Base-by-base conservation (phyloP, 2,329 filamentous ascomycete genomes). In the Pseudogymnoascus sp. region DNA sequence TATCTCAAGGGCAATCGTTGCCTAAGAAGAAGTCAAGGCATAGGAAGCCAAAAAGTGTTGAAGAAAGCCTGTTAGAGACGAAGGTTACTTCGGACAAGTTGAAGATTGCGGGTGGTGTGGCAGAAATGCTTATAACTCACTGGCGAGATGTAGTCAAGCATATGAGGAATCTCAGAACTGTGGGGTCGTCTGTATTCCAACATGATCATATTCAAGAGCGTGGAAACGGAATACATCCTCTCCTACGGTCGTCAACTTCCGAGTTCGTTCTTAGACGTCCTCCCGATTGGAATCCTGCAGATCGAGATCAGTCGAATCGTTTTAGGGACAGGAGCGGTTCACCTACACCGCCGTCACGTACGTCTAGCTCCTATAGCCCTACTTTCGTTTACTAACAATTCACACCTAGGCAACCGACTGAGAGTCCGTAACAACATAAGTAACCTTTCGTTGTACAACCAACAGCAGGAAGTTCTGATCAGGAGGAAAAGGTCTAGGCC, bases 91-190 rank as follows among this genome's bases (percentile, higher is more conserved):
- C 87, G 16, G 80, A 86, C 74, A 87, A 84, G 66, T 76, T 86
- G 21, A 77, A 79, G 49, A 73, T 86, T 61, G 84, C 84, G 9
- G 87, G 85, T 64, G 74, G 75, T 33, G 81, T 89, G 31, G 77
- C 84, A 0, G 84, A 88, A 70, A 88, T 89, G 85, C 74, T 89
- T 4, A 83, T 89, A 59, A 76, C 80, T 1, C 80, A 88, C 65
- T 89, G 87, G 87, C 77, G 82, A 63, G 84, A 87, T 58, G 78
- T 88, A 9, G 83, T 87, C 45, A 77, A 79, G 40, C 82, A 89
- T 63, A 80, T 88, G 76, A 81, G 76, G 63, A 78, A 75, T 43
- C 69, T 87, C 1, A 60, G 63, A 23, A 63, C 63, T 6, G 55
- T 70, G 3, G 67, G 68, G 49, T 52, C 61, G 18, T 21, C 18